Evolutionary conservation across 257 asterid genomes (phyloP).

Genomic region (Nicotiana tomentosiformis): DNA sequence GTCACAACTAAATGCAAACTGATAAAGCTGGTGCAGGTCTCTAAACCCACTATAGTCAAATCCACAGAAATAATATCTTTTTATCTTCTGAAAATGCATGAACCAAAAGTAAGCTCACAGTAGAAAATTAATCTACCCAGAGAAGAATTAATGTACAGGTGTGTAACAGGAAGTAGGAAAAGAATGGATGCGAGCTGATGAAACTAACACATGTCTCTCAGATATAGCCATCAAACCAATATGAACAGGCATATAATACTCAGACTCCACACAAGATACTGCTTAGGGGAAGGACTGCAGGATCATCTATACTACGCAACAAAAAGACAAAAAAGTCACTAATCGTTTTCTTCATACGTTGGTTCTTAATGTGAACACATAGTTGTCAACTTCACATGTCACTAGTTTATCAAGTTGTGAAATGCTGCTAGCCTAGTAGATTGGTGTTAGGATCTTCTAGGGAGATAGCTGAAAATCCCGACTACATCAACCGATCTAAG

Average conservation of each 20-base stretch:
- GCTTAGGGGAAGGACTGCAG: background rate
- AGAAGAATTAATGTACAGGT: background rate
- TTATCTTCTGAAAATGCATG: background rate
- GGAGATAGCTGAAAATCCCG: background rate
- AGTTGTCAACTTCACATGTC: background rate
- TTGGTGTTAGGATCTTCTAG: background rate
- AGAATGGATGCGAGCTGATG: background rate
- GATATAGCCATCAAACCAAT: background rate
- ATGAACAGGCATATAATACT: background rate
- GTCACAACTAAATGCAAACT: background rate
- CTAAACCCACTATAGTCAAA: background rate
- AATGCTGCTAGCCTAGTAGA: background rate
- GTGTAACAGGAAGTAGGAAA: background rate
- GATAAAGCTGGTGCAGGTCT: background rate
- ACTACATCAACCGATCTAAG: background rate
- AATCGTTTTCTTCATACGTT: background rate
- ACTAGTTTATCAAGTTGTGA: background rate
- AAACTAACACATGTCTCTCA: background rate
- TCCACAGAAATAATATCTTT: background rate
- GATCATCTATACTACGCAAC: background rate
- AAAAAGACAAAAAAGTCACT: background rate
- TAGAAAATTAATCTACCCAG: background rate
- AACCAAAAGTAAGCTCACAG: background rate
- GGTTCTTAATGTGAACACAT: background rate
- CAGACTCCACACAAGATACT: background rate